Conservation (phyloP, 768 basidiomycete species). For the Pholiota molesta region DNA sequence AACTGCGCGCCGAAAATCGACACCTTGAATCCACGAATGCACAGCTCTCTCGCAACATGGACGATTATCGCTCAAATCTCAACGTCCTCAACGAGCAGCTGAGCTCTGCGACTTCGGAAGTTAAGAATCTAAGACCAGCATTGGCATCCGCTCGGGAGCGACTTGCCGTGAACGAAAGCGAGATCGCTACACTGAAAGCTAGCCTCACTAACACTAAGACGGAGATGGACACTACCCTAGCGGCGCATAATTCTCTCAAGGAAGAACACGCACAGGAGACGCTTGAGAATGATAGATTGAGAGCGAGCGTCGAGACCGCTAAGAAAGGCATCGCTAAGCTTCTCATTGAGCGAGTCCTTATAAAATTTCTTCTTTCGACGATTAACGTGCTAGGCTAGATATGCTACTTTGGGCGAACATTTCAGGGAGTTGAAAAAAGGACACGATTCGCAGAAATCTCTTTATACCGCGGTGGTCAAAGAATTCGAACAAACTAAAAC, state of each 20-base stretch:
- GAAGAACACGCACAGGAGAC: conserved; percentile 11
- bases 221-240: conserved; percentile 7
- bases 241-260: conserved; percentile 9
- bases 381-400: conserved; percentile 11
- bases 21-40: conserved; percentile 10
- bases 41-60: conserved; percentile 17
- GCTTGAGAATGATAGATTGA: conserved; percentile 15
- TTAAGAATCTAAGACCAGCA: conserved; percentile 13
- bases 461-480: conserved; percentile 8
- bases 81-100: conserved; percentile 3
- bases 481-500: conserved; percentile 20
- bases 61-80: conserved; percentile 13
- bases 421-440: conserved; percentile 23
- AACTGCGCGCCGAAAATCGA: conserved; percentile 13
- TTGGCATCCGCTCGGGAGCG: conserved; percentile 14
- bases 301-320: conserved; percentile 6
- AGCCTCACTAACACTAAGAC: conserved; percentile 12
- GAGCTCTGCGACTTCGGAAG: conserved; percentile 11
- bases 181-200: conserved; percentile 11
- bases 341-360: conserved; percentile 9
- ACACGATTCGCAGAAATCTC: conserved; percentile 13
- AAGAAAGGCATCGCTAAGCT: conserved; percentile 16
- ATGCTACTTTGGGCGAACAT: conserved; percentile 12
- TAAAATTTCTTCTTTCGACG: neutral
- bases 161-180: conserved; percentile 13